Conservation (phyloP, 495 filamentous ascomycete species). For the Cercophora scortea region DNA sequence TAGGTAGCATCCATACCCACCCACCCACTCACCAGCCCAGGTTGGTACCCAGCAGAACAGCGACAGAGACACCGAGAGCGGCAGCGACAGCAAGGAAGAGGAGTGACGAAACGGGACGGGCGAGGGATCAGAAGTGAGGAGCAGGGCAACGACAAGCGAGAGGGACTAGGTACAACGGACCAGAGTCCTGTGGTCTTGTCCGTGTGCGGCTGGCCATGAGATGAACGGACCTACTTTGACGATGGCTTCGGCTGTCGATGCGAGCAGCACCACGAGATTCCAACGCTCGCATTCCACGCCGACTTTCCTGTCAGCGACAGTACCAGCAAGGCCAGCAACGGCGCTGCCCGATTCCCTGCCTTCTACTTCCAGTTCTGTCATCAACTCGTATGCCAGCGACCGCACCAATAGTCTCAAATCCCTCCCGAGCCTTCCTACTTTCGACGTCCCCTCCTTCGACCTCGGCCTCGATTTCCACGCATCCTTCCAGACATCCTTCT, state of each 20-base stretch:
- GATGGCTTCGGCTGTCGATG: constrained; percentile 34
- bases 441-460: constrained; percentile 39
- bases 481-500: constrained; percentile 30
- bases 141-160: background rate
- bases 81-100: background rate
- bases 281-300: constrained; percentile 28
- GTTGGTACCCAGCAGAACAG: background rate
- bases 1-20: too few species aligned
- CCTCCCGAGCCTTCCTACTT: constrained; percentile 28
- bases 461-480: constrained; percentile 32
- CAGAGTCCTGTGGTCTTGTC: background rate
- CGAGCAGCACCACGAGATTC: constrained; percentile 23
- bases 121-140: background rate
- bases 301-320: constrained; percentile 13
- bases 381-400: constrained; percentile 13
- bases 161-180: constrained; percentile 1
- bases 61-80: background rate
- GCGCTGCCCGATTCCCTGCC: too few species aligned
- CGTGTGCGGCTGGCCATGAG: constrained; percentile 27
- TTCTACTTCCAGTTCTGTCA: background rate
- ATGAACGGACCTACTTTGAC: constrained; percentile 37
- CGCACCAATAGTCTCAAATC: constrained; percentile 22
- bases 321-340: background rate
- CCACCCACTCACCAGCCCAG: background rate
- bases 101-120: background rate